These are phyloP conservation scores for Cicer pinnatifidum DNA, from an alignment of 306 rosid species.

Conservation along the genomic window DNA sequence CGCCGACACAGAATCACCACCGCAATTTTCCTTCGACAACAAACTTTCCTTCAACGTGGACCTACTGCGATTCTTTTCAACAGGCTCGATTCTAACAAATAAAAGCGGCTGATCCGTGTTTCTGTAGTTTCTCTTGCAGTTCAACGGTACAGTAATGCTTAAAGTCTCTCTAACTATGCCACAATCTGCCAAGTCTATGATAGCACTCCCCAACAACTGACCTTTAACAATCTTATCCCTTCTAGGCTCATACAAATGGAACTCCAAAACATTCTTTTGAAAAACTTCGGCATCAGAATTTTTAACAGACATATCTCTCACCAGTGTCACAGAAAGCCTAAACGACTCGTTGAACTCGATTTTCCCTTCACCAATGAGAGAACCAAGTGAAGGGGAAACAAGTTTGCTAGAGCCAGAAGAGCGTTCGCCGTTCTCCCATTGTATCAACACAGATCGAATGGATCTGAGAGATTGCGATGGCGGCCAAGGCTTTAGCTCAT, in stretches of 20 bases:
- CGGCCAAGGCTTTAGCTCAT: constrained; percentile 96
- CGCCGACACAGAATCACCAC: constrained; percentile 67
- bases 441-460: constrained; percentile 75
- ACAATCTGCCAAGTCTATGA: constrained; percentile 80
- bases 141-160: constrained; percentile 62
- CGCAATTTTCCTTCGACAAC: constrained; percentile 55
- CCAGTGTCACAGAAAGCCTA: constrained; percentile 69
- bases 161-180: constrained; percentile 70
- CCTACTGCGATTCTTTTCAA: constrained; percentile 54
- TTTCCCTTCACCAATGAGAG: constrained; percentile 73
- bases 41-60: constrained; percentile 54
- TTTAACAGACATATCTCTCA: constrained; percentile 72
- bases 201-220: constrained; percentile 82
- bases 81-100: constrained; percentile 69
- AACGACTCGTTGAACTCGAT: constrained; percentile 82
- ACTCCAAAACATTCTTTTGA: constrained; percentile 82
- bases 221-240: constrained; percentile 83
- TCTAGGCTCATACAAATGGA: constrained; percentile 81
- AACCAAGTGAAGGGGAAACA: constrained; percentile 70
- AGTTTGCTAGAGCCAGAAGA: constrained; percentile 76
- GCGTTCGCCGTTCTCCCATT: constrained; percentile 92
- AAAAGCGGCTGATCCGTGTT: constrained; percentile 80
- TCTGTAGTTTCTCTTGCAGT: constrained; percentile 81
- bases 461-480: constrained; percentile 83
- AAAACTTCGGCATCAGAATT: constrained; percentile 64